Conservation (phyloP, 2,329 filamentous ascomycete genomes). For the Chrysoporthe deuterocubensis region DNA sequence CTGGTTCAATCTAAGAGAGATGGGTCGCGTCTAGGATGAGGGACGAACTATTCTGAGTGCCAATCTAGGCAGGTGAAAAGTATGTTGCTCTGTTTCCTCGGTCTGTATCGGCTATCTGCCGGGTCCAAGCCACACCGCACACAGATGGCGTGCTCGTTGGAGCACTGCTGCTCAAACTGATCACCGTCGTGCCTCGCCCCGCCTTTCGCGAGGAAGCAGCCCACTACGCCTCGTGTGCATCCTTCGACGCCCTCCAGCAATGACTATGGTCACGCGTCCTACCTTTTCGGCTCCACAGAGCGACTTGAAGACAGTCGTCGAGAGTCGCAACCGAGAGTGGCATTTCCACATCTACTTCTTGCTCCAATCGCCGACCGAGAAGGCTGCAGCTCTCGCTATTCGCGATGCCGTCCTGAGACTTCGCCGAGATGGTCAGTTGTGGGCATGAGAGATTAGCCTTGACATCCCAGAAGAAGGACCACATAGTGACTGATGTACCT, state of each 20-base stretch:
- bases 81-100: not conserved
- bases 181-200: not conserved
- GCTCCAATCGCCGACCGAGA: slow-evolving; percentile 38
- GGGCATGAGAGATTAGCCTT: not conserved
- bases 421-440: slow-evolving; percentile 37
- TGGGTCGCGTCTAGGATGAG: not conserved
- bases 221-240: not conserved
- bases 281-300: slow-evolving; percentile 29
- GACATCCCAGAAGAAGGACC: not conserved
- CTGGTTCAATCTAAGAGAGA: not conserved
- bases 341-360: slow-evolving; percentile 43
- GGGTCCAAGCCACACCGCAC: not conserved
- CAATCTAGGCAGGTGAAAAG: not conserved
- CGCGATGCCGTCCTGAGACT: slow-evolving; percentile 40
- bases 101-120: slow-evolving; percentile 12
- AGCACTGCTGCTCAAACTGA: not conserved
- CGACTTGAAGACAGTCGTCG: slow-evolving; percentile 38
- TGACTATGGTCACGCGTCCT: slow-evolving; percentile 30
- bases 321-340: slow-evolving; percentile 38
- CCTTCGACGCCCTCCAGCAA: not conserved
- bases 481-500: no score
- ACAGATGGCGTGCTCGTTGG: slow-evolving; percentile 24
- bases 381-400: slow-evolving; percentile 39
- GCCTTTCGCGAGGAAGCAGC: not conserved
- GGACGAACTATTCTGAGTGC: not conserved